These are phyloP conservation scores for Talaromyces sp. DNA, from an alignment of 2,329 filamentous ascomycete species.

Conservation along the genomic window DNA sequence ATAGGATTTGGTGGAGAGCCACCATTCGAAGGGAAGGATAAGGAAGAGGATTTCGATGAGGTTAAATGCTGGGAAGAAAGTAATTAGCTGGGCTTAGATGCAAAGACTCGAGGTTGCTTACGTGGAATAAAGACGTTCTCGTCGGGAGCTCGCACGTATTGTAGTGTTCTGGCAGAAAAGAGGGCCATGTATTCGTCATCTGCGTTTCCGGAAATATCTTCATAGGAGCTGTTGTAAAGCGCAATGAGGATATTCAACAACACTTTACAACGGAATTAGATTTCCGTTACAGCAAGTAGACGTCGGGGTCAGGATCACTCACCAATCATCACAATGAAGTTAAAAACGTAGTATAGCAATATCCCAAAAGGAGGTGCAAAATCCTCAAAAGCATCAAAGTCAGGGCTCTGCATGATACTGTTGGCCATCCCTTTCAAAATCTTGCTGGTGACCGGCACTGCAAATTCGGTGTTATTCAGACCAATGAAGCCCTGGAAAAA, in stretches of 20 bases:
- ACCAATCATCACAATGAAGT: constrained; percentile 89
- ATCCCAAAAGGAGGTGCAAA: constrained; percentile 92
- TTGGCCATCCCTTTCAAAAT: constrained; percentile 67
- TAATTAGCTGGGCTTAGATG: not conserved
- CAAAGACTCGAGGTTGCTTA: constrained; percentile 26
- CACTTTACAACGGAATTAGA: constrained; percentile 45
- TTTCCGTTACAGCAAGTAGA: not conserved
- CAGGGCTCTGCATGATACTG: constrained; percentile 84
- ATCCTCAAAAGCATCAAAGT: constrained; percentile 82
- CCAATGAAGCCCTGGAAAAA: constrained; percentile 95
- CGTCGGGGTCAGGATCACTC: constrained; percentile 19
- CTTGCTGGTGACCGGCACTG: constrained; percentile 48
- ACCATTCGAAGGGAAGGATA: constrained; percentile 87
- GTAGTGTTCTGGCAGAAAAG: constrained; percentile 91
- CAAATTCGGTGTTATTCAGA: constrained; percentile 76
- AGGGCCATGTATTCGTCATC: constrained; percentile 94
- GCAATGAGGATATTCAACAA: constrained; percentile 95
- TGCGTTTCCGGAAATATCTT: constrained; percentile 88
- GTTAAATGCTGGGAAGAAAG: constrained; percentile 63
- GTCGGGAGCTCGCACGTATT: constrained; percentile 92
- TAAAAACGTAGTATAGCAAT: constrained; percentile 95
- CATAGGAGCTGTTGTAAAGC: constrained; percentile 93
- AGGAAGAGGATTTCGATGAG: constrained; percentile 81
- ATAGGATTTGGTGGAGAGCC: constrained; percentile 72
- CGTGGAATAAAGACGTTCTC: constrained; percentile 96